Percentiles rank a stretch among this genome's conserved stretches.
These are phyloP conservation scores for Trametes cingulata DNA, from an alignment of 768 basidiomycete species.

Conservation along the genomic window DNA sequence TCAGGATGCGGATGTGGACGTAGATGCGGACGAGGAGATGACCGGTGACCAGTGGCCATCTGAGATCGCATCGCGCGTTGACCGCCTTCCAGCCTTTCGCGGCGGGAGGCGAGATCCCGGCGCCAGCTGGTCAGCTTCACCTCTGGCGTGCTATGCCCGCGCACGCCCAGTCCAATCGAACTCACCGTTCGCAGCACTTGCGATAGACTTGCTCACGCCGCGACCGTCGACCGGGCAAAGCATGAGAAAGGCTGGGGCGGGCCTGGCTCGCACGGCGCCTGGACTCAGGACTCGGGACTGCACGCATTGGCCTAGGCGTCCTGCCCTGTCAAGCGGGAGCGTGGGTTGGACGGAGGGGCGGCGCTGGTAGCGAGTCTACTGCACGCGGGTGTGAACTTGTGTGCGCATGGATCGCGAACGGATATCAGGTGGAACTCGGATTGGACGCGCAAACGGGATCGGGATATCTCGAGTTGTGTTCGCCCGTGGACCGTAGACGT, in stretches of 20 bases:
- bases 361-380: neutral
- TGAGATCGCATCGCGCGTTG: too few relatives aligned
- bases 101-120: too few relatives aligned
- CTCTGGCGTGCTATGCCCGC: too few relatives aligned
- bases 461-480: neutral
- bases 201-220: too few relatives aligned
- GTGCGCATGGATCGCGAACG: neutral
- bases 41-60: too few relatives aligned
- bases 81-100: too few relatives aligned
- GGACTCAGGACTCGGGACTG: neutral
- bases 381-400: neutral
- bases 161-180: too few relatives aligned
- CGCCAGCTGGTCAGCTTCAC: too few relatives aligned
- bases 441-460: neutral
- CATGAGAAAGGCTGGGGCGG: conserved; percentile 4
- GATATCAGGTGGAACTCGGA: neutral
- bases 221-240: conserved; percentile 2
- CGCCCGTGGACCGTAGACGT: too few relatives aligned
- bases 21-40: too few relatives aligned
- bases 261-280: conserved; percentile 5
- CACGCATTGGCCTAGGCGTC: neutral
- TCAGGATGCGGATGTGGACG: neutral
- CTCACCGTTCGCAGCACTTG: too few relatives aligned
- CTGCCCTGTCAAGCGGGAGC: neutral
- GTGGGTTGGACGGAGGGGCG: neutral